A percentile compares a stretch with the other conserved stretches of the same genome.
These are phyloP conservation scores for Mucuna pruriens DNA, from an alignment of 306 rosid genomes.

Conservation along the genomic window DNA sequence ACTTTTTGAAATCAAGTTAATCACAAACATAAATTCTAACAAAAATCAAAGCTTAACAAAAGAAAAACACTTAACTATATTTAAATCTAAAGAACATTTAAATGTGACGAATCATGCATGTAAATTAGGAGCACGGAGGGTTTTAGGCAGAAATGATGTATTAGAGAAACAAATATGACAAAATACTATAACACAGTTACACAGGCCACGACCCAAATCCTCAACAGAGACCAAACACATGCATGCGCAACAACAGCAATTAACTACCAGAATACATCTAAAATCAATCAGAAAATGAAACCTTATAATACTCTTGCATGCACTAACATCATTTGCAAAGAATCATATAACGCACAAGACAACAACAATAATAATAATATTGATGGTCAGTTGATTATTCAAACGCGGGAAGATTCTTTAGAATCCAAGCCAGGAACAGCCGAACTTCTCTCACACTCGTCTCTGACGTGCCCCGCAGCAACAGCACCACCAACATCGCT, in stretches of 20 bases:
- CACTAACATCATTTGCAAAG: conserved; percentile 52
- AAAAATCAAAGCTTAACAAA: neutral
- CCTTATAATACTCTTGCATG: conserved; percentile 42
- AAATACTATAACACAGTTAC: conserved; percentile 48
- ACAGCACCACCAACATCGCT: conserved; percentile 75
- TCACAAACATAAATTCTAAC: neutral
- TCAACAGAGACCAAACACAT: conserved; percentile 23
- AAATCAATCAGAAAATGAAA: conserved; percentile 45
- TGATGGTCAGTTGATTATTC: conserved; percentile 22
- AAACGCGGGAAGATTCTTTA: conserved; percentile 35
- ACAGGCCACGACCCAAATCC: conserved; percentile 43
- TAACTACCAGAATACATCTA: conserved; percentile 39
- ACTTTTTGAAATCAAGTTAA: no score
- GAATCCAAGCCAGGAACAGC: conserved; percentile 46
- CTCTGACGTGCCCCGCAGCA: conserved; percentile 72
- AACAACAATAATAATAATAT: no score
- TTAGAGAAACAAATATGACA: conserved; percentile 40
- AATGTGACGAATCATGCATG: neutral
- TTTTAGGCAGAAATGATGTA: conserved; percentile 19
- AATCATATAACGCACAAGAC: conserved; percentile 40
- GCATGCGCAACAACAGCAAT: conserved; percentile 31
- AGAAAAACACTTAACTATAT: no score
- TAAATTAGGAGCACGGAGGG: neutral
- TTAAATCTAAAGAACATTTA: neutral
- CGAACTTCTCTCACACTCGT: conserved; percentile 48